These are phyloP conservation scores for Cydonia oblonga DNA, from an alignment of 331 rosid genomes.

Conservation along the genomic window DNA sequence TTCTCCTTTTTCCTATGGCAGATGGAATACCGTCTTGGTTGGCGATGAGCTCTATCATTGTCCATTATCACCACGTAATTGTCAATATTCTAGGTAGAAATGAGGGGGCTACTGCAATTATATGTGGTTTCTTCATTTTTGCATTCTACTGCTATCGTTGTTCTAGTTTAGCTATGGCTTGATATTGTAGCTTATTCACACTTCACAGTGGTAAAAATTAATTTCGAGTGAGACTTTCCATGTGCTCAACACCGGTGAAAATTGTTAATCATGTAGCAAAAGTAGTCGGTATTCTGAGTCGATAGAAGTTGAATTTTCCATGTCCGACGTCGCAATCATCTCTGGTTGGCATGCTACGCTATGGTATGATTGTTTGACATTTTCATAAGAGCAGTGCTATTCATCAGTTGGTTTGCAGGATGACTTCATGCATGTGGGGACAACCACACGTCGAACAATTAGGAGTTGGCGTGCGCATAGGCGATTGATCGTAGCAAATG, in stretches of 20 bases:
- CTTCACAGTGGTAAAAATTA: too few relatives aligned
- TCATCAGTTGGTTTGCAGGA: too few relatives aligned
- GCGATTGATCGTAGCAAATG: too few relatives aligned
- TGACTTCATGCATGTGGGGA: too few relatives aligned
- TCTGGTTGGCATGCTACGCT: background rate
- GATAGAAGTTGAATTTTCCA: background rate
- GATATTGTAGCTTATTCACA: background rate
- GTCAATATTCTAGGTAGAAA: background rate
- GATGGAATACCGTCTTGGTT: background rate
- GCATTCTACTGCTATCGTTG: too few relatives aligned
- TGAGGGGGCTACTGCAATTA: slow-evolving; percentile 4
- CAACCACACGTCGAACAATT: too few relatives aligned
- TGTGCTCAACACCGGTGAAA: background rate
- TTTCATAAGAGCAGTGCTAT: too few relatives aligned
- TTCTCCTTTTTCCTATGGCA: background rate
- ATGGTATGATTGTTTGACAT: too few relatives aligned
- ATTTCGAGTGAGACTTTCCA: background rate
- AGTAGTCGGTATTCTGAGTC: background rate
- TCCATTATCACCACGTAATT: slow-evolving; percentile 6
- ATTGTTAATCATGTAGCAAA: background rate
- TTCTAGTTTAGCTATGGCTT: too few relatives aligned
- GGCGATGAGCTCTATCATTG: background rate
- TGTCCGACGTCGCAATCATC: background rate
- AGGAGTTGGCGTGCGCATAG: too few relatives aligned
- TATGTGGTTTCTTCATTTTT: background rate